phyloP scores from a whole-genome alignment of 805 yeast genomes.

The Cyberlindnera samutprakarnensis region DNA sequence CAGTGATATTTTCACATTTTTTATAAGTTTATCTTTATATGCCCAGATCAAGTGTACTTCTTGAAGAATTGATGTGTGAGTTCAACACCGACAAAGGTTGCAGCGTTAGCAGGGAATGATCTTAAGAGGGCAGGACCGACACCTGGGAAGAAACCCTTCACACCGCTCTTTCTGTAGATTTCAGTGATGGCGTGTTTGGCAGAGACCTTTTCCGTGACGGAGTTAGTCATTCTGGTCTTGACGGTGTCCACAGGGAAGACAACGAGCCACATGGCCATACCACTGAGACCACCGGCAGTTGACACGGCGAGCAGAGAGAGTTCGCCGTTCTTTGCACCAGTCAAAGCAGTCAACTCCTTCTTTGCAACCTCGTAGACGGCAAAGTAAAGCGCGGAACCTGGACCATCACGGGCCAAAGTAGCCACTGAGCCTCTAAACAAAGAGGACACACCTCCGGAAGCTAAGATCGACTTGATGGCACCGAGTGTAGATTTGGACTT shows the following conservation, averaged over 20 bases:
- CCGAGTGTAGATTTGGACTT: constrained; percentile 36
- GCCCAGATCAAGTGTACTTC: constrained; percentile 18
- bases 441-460: constrained; percentile 76
- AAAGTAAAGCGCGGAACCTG: constrained; percentile 92
- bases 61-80: constrained; percentile 44
- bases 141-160: constrained; percentile 95
- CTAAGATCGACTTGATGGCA: constrained; percentile 60
- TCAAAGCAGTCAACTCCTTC: constrained; percentile 40
- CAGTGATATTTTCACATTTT: not conserved
- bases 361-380: constrained; percentile 89
- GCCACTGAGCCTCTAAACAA: constrained; percentile 88
- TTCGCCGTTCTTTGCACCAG: constrained; percentile 37
- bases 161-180: constrained; percentile 66
- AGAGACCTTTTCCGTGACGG: constrained; percentile 34
- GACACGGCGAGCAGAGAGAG: constrained; percentile 69
- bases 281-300: constrained; percentile 92
- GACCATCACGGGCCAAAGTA: constrained; percentile 93
- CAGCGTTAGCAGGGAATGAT: constrained; percentile 99
- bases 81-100: constrained; percentile 94
- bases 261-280: constrained; percentile 94
- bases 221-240: constrained; percentile 41
- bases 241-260: constrained; percentile 96
- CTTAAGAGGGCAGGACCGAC: constrained; percentile 91
- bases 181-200: constrained; percentile 58
- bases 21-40: not conserved